Base-by-base conservation (phyloP, 176 grass and related monocot genomes). In the Oryza glumipatula region DNA sequence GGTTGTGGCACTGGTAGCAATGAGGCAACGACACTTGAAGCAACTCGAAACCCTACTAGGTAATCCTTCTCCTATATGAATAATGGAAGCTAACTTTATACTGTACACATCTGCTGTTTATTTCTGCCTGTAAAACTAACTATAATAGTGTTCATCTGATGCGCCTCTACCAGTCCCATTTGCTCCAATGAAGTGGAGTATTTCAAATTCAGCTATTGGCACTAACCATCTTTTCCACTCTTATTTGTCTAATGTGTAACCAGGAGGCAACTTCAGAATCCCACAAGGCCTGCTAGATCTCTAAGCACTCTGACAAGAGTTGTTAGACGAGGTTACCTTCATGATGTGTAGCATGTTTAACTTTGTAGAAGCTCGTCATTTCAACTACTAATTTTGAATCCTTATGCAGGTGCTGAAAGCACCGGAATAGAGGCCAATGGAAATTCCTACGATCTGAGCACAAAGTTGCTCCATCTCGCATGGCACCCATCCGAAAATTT, bases 1-100 rank as follows among this genome's bases (percentile, higher is more conserved):
- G 84, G 82, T 87, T 87, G 82, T 45, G 43, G 49, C 73, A 14
- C 86, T 82, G 91, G 89, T 77, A 92, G 88, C 76, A 83, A 73
- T 16, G 96, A 98, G 74, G 78, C 78, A 80, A 89, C 85, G 70
- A 98, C 93, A 69, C 90, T 98, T 67, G 96, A 98, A 94, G 96
- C 93, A 24, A 98, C 93, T 83, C 89, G 90, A 86, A 98, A 89
- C 66, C 96, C 96, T 75, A 98, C 87, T 73, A 98, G 96, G 96
- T 95, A 94, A 45, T 54, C 23, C 69, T 74, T 76, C 16, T 74
- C 79, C 83, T 5, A 3, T 87, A 66, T 51, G 38, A 77, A 81
- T 33, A 17, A 21, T 85, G n/a, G n/a, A 76, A 76, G 16, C 41
- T 52, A 74, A 76, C 16, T 64, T 12, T 76, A 24, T 11, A 36